Evolutionary conservation across 2,329 filamentous ascomycete genomes (phyloP).

Genomic region (Grosmannia huntii): DNA sequence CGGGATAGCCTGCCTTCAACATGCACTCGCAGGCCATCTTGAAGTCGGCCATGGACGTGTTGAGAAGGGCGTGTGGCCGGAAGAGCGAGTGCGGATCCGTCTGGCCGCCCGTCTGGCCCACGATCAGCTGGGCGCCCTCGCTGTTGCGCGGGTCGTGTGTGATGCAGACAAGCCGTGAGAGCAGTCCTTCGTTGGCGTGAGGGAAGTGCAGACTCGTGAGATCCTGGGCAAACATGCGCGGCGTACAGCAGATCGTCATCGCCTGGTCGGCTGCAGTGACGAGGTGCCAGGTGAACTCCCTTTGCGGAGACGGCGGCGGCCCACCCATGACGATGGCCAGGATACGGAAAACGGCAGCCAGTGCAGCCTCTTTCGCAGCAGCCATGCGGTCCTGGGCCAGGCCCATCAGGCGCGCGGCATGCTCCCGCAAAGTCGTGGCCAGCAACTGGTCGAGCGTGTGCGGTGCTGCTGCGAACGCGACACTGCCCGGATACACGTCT

Average conservation of each 20-base stretch:
- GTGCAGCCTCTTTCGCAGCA: not conserved
- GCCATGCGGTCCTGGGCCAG: not conserved
- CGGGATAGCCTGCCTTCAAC: not conserved
- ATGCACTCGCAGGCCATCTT: constrained; percentile 1
- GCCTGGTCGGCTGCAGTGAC: not conserved
- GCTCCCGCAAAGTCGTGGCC: not conserved
- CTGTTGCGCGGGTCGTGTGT: not conserved
- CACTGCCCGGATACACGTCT: not conserved
- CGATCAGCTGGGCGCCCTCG: not conserved
- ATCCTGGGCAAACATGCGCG: not conserved
- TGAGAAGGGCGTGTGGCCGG: not conserved
- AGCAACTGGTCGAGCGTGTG: not conserved
- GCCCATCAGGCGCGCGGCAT: not conserved
- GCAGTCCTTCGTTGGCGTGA: not conserved
- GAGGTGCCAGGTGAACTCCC: not conserved
- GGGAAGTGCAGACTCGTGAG: not conserved
- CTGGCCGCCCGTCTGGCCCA: not conserved
- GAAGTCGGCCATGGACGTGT: constrained; percentile 1
- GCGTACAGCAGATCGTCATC: not conserved
- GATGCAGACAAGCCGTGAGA: not conserved
- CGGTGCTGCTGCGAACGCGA: not conserved
- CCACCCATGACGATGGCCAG: not conserved
- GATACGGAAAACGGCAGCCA: not conserved
- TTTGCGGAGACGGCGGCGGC: not conserved
- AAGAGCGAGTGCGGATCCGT: not conserved